Base-by-base conservation (phyloP, 2,329 filamentous ascomycete genomes). In the Trichoderma polysporum region DNA sequence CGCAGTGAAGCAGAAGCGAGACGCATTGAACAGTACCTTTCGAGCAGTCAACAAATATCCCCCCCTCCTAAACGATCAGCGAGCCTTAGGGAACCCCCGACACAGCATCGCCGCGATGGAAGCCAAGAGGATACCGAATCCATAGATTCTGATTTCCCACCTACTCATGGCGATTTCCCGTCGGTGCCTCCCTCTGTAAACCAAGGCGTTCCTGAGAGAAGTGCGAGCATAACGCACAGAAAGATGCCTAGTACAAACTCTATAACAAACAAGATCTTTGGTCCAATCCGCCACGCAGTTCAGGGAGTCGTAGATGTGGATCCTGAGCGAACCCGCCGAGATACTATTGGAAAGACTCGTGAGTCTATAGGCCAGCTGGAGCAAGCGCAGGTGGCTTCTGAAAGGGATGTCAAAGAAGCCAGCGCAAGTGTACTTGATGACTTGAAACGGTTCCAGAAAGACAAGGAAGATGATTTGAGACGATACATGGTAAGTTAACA, bases 241-340 rank as follows among this genome's bases (percentile, higher is more conserved):
- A 97, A 97, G 80, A 89, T 88, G 49, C 85, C 90, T 2, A 96
- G 92, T 74, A 89, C 92, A n/a, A 93, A 91, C 73, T 97, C 95
- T 70, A 94, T 98, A 69, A 94, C 94, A 1, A 90, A 89, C 75
- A 97, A 94, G 80, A 93, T 99, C 61, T 98, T 99, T 77, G 95
- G 94, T 0, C 91, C 94, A 12, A 90, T 99, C 69, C 96, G 92
- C 65, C 94, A 99, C 79, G 95, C 95, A 0, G 93, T 98, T 37
- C 93, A 98, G 75, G 95, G 95, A 4, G 94, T 98, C 73, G 94
- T 95, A 1, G 95, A 99, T 76, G 92, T 96, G 49, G 95, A 99
- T 75, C 95, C 95, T 0, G 95, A 99, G 80, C 86, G 94, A 70
- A 97, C 94, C 50, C 86, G 95, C 62, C 87, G 95, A 63, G 95